These are phyloP conservation scores for Magnusiomyces magnusii DNA, from an alignment of 1,139 yeast species.

Conservation along the genomic window DNA sequence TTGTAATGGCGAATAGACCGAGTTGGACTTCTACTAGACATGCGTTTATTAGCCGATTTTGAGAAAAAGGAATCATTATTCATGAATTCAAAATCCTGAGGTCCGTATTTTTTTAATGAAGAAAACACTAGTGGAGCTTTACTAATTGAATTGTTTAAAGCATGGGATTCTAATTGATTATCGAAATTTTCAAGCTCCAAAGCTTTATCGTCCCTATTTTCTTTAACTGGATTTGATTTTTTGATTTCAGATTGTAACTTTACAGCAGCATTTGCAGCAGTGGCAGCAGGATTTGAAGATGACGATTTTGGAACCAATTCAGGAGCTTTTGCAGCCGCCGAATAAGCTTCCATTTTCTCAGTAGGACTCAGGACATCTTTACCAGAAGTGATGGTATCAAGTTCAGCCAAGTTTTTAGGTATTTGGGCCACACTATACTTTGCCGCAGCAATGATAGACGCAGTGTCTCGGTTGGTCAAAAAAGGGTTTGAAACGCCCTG, in stretches of 20 bases:
- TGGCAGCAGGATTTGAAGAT: background rate
- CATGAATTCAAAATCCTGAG: background rate
- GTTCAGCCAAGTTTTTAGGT: background rate
- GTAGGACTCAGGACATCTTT: background rate
- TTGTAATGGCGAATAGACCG: background rate
- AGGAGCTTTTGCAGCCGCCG: conserved; percentile 6
- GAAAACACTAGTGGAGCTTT: too few relatives aligned
- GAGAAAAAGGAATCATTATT: background rate
- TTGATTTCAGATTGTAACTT: background rate
- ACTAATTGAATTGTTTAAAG: too few relatives aligned
- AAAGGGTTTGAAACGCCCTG: background rate
- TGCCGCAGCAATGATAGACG: conserved; percentile 8
- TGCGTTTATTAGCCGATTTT: background rate
- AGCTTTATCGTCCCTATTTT: background rate
- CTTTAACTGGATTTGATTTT: background rate
- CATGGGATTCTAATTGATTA: background rate
- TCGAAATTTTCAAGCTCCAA: background rate
- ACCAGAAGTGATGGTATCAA: background rate
- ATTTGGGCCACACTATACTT: background rate
- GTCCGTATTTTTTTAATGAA: too few relatives aligned
- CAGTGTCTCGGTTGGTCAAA: background rate
- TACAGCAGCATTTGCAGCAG: background rate
- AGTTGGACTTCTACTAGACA: background rate
- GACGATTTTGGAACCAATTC: background rate
- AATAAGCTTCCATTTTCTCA: background rate